These are phyloP conservation scores for Leptodontidium sp. DNA, from an alignment of 2,329 filamentous ascomycete genomes.

Conservation along the genomic window DNA sequence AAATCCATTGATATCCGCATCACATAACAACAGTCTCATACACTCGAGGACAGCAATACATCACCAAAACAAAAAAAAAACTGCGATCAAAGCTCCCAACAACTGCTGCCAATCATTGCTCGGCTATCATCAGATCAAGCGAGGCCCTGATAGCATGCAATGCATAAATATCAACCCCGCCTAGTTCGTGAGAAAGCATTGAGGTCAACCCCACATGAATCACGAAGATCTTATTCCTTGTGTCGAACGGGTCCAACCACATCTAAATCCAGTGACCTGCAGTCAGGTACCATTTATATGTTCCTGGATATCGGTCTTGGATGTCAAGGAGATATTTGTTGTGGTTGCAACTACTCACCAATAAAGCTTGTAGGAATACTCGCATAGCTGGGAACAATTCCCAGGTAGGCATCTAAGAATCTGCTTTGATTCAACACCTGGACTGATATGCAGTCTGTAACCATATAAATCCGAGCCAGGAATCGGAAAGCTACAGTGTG, in stretches of 20 bases:
- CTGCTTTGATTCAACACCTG: too few relatives aligned
- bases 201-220: constrained; percentile 5
- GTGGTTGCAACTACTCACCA: neutral
- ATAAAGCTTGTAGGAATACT: neutral
- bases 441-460: neutral
- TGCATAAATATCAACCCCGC: constrained; percentile 3
- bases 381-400: neutral
- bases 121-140: neutral
- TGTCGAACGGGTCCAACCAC: constrained; percentile 2
- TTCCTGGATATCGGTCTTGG: neutral
- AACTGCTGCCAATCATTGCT: neutral
- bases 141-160: neutral
- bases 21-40: neutral
- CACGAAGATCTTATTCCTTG: constrained; percentile 7
- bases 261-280: neutral
- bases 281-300: neutral
- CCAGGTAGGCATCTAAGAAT: too few relatives aligned
- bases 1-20: neutral
- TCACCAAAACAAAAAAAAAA: too few relatives aligned
- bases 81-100: too few relatives aligned
- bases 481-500: constrained; percentile 35
- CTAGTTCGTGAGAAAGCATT: neutral
- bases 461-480: neutral
- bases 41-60: too few relatives aligned
- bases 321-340: neutral